Base-by-base conservation (phyloP, 768 basidiomycete genomes). In the Kwoniella sp. region DNA sequence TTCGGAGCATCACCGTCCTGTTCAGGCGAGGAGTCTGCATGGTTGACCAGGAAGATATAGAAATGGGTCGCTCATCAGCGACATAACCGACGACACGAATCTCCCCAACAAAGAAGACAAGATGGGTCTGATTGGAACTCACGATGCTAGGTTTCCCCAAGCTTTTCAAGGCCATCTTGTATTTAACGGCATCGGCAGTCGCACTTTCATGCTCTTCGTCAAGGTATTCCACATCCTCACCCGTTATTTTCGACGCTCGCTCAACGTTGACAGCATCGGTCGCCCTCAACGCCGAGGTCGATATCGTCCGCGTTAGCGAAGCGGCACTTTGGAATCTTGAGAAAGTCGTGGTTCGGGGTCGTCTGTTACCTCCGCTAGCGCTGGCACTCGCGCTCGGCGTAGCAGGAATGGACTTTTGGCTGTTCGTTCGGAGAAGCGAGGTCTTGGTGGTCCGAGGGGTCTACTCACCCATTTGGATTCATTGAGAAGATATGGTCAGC, bases 121-220 rank as follows among this genome's bases (percentile, higher is more conserved):
- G n/a, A n/a, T n/a, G n/a, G n/a, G n/a, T n/a, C n/a, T n/a, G n/a
- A n/a, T n/a, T n/a, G n/a, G 15, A 45, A 68, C 73, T 41, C 38
- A 74, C 73, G 13, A 72, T 74, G 45, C 63, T 66, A 17, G 73
- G 73, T 12, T 64, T 66, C 1, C 61, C 73, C 23, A 74, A 41
- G 59, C 70, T 72, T 34, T 59, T 69, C 9, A 74, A 55, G 37
- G 63, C 65, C 17, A 17, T 45, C 15, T 17, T 45, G 20, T 8
- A 17, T 17, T 45, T 45, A 17, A 45, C 41, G 8, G 15, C 41
- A 3, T 45, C 41, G 34, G 7, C 34, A 34, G 34, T 13, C 5
- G 7, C 34, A 34, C 5, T 13, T 5, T 34, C 34, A 34, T 34
- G 7, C 5, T 34, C 34, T 11, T 45, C 41, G 20, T 45, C 41